Percentiles rank a stretch among this genome's conserved stretches.
Evolutionary conservation across 2,329 filamentous ascomycete genomes (phyloP).

Genomic region (Trichoderma oligosporum): DNA sequence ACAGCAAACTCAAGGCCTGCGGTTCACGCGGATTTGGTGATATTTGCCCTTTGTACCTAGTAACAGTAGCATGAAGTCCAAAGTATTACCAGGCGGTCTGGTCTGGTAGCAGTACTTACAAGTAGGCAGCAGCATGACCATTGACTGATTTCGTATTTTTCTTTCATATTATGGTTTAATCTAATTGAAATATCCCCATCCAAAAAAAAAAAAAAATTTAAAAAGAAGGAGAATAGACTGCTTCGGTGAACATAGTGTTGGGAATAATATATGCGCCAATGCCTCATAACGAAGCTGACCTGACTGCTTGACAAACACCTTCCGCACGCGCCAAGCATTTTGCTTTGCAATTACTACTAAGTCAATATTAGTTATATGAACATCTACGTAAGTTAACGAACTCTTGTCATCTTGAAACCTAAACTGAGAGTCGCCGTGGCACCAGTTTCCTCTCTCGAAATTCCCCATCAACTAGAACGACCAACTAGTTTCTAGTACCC

Average conservation of each 20-base stretch:
- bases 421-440: too few species aligned
- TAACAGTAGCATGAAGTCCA: not conserved
- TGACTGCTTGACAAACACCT: too few species aligned
- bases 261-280: slow-evolving; percentile 1
- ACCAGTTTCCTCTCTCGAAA: too few species aligned
- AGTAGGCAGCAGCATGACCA: slow-evolving; percentile 3
- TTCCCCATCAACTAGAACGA: too few species aligned
- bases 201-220: too few species aligned
- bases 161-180: slow-evolving; percentile 5
- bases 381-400: too few species aligned
- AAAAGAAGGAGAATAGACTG: too few species aligned
- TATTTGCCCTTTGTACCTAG: not conserved
- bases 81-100: not conserved
- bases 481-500: not conserved
- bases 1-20: not conserved
- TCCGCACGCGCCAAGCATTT: too few species aligned
- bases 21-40: not conserved
- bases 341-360: too few species aligned
- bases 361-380: too few species aligned
- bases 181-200: slow-evolving; percentile 10
- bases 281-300: too few species aligned
- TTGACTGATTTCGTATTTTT: slow-evolving; percentile 7
- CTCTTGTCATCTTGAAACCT: too few species aligned
- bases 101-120: not conserved
- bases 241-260: not conserved